Evolutionary conservation across 1,284 basidiomycete genomes (phyloP).

Genomic region (Moesziomyces parantarcticus): DNA sequence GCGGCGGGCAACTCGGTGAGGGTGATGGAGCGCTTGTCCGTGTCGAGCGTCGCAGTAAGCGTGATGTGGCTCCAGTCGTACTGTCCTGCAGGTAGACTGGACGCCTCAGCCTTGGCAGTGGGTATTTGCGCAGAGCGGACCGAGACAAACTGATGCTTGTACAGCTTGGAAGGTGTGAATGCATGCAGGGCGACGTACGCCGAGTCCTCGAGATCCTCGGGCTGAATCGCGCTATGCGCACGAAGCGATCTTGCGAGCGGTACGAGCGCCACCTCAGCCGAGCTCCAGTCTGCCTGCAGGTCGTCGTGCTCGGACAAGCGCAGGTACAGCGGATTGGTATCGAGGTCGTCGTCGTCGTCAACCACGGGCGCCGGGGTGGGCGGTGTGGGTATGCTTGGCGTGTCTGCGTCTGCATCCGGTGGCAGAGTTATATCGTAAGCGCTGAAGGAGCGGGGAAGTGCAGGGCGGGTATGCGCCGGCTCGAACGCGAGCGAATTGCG

Average conservation of each 20-base stretch:
- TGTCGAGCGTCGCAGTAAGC: constrained; percentile 25
- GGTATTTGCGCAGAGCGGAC: constrained; percentile 20
- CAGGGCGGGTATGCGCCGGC: constrained; percentile 5
- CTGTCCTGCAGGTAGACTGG: background rate
- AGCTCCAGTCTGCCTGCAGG: constrained; percentile 20
- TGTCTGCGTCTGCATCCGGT: background rate
- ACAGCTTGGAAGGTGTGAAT: constrained; percentile 35
- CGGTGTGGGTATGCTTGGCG: background rate
- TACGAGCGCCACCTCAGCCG: constrained; percentile 18
- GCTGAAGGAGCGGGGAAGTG: constrained; percentile 23
- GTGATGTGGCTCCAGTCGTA: constrained; percentile 22
- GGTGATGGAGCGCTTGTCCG: constrained; percentile 18
- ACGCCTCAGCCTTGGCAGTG: background rate
- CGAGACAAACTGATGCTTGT: constrained; percentile 39
- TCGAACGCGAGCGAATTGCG: constrained; percentile 29
- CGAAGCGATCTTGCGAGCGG: constrained; percentile 22
- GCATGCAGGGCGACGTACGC: constrained; percentile 35
- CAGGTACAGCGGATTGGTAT: constrained; percentile 26
- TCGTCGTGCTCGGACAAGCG: constrained; percentile 24
- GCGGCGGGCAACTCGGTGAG: constrained; percentile 20
- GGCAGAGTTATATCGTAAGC: constrained; percentile 15
- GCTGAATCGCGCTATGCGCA: background rate
- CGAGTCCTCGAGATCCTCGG: constrained; percentile 7
- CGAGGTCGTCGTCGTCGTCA: constrained; percentile 38
- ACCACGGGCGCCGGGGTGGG: constrained; percentile 3